These are phyloP conservation scores for Paradendryphiella salina DNA, from an alignment of 2,329 filamentous ascomycete genomes.

Conservation along the genomic window DNA sequence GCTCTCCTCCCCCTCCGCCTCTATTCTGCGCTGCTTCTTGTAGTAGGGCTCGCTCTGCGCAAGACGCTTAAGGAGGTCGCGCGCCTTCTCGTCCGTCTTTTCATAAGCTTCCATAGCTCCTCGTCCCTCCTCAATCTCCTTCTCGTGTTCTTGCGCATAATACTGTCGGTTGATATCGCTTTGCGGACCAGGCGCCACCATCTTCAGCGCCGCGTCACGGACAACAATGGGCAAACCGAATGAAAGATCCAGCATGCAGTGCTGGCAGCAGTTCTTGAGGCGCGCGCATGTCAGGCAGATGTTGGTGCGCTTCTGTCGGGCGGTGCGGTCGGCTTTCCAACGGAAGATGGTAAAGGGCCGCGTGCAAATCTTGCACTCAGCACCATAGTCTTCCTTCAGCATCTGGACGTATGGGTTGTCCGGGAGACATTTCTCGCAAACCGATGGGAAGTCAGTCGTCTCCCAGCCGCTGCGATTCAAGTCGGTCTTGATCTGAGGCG, in stretches of 20 bases:
- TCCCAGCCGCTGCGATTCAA: constrained; percentile 96
- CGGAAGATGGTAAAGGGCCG: constrained; percentile 93
- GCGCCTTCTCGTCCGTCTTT: constrained; percentile 94
- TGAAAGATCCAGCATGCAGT: constrained; percentile 96
- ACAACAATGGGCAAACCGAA: constrained; percentile 95
- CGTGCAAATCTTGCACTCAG: constrained; percentile 74
- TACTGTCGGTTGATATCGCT: constrained; percentile 95
- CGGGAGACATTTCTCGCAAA: constrained; percentile 89
- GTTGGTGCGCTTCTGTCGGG: constrained; percentile 89
- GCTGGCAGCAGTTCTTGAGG: constrained; percentile 98
- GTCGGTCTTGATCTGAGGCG: constrained; percentile 93
- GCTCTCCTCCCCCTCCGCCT: constrained; percentile 55
- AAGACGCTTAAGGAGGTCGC: constrained; percentile 80
- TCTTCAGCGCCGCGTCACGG: constrained; percentile 93
- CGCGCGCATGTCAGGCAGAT: constrained; percentile 96
- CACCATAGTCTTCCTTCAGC: constrained; percentile 95
- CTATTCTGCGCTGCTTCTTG: constrained; percentile 78
- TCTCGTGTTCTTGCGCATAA: constrained; percentile 96
- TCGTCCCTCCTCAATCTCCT: constrained; percentile 88
- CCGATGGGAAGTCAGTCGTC: constrained; percentile 84
- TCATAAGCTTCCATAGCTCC: constrained; percentile 84
- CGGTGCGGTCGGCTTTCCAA: constrained; percentile 90
- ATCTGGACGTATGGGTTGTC: constrained; percentile 99
- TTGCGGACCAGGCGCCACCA: constrained; percentile 90
- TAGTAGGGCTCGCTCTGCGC: constrained; percentile 96